Evolutionary conservation across 2,329 filamentous ascomycete genomes (phyloP).

Genomic region (Huntiella savannae): DNA sequence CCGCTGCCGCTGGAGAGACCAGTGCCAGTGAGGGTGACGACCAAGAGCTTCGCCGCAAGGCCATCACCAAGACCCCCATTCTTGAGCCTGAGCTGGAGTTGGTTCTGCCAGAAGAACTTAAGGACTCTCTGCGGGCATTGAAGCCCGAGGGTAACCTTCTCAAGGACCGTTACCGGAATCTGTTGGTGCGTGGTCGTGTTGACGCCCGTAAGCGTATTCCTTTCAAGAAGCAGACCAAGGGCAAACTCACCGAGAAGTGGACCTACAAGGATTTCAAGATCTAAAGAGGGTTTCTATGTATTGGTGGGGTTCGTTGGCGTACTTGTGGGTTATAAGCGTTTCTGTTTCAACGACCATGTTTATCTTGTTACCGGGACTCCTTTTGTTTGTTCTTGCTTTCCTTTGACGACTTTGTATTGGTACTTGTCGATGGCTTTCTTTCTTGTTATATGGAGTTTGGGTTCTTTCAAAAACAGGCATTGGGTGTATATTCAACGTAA

Average conservation of each 20-base stretch:
- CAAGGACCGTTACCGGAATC: conserved; percentile 75
- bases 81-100: conserved; percentile 58
- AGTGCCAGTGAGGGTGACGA: conserved; percentile 41
- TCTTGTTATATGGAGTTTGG: conserved; percentile 7
- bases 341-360: not conserved
- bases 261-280: conserved; percentile 73
- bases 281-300: conserved; percentile 4
- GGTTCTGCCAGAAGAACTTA: conserved; percentile 62
- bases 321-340: conserved; percentile 5
- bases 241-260: conserved; percentile 86
- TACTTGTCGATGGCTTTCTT: conserved; percentile 2
- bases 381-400: conserved; percentile 2
- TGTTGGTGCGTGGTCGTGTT: conserved; percentile 75
- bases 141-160: conserved; percentile 94
- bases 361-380: too few species aligned
- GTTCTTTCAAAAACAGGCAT: conserved; percentile 9
- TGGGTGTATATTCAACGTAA: conserved; percentile 2
- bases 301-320: not conserved
- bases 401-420: conserved; percentile 2
- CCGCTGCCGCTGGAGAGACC: conserved; percentile 20
- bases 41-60: conserved; percentile 45
- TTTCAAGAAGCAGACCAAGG: conserved; percentile 67
- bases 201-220: conserved; percentile 63
- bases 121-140: conserved; percentile 61
- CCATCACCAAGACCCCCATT: conserved; percentile 53